Base-by-base conservation (phyloP, 768 basidiomycete species). In the Pseudohyphozyma bogoriensis region DNA sequence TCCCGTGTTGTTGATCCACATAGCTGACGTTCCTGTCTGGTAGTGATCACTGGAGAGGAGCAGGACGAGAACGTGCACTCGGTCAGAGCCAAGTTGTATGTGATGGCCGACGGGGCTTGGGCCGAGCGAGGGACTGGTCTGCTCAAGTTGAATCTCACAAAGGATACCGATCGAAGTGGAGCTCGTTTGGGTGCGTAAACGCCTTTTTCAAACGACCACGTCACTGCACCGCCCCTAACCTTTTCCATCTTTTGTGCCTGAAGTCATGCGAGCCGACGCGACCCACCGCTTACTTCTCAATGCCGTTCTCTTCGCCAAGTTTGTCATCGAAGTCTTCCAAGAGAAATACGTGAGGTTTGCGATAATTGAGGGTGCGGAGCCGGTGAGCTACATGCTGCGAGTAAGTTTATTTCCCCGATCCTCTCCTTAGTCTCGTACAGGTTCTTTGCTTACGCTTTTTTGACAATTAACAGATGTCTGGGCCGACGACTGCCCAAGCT, bases 191-290 rank as follows among this genome's bases (percentile, higher is more conserved):
- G 67, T 65, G 51, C 22, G 67, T 29, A 5, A 24, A n/a, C 11
- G 26, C n/a, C 46, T 33, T 20, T 29, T 37, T 49, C 39, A 11
- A 12, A 3, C 1, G 32, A n/a, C n/a, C n/a, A n/a, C n/a, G n/a
- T n/a, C n/a, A n/a, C 53, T 55, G 36, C 28, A 6, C 26, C 36
- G n/a, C 53, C 31, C 32, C 44, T 9, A 12, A 0, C 0, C 36
- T 45, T 32, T 11, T 20, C 31, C 6, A 20, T 35, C 22, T 35
- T n/a, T 26, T 26, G 4, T 37, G 11, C 4, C 12, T 24, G 51
- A 51, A 68, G 68, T 69, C 40, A 69, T 69, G 68, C 59, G 68
- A 31, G 68, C 68, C 20, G 68, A 66, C 33, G 65, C 64, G 4
- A 69, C 68, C 13, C 68, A 66, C 40, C 65, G 68, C 16, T 49